Percentiles rank a stretch among this genome's conserved stretches.
These are phyloP conservation scores for Malus sieversii DNA, from an alignment of 306 rosid species.

Conservation along the genomic window DNA sequence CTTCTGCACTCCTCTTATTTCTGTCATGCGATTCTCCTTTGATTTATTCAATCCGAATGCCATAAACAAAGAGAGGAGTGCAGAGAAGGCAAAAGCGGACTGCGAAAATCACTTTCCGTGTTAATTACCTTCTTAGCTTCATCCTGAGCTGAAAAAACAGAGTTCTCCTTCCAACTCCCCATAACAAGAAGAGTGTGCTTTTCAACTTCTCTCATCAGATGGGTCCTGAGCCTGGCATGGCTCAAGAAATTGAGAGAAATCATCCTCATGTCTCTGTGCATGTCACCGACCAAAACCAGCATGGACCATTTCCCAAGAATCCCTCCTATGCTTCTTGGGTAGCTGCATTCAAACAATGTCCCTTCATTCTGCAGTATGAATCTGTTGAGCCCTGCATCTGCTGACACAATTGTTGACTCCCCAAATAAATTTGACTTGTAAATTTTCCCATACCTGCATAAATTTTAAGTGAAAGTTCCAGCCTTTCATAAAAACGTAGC, in stretches of 20 bases:
- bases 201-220: slow-evolving; percentile 67
- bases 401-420: slow-evolving; percentile 81
- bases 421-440: slow-evolving; percentile 89
- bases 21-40: background rate
- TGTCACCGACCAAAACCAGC: slow-evolving; percentile 97
- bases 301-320: slow-evolving; percentile 98
- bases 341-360: slow-evolving; percentile 82
- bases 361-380: slow-evolving; percentile 94
- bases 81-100: background rate
- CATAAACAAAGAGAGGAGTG: background rate
- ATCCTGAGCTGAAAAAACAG: slow-evolving; percentile 73
- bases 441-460: slow-evolving; percentile 73
- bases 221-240: slow-evolving; percentile 68
- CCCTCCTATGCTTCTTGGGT: slow-evolving; percentile 93
- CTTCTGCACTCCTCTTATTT: background rate
- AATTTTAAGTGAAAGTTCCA: background rate
- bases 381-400: slow-evolving; percentile 83
- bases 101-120: background rate
- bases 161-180: slow-evolving; percentile 51
- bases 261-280: slow-evolving; percentile 88
- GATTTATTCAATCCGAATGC: no score
- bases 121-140: slow-evolving; percentile 75
- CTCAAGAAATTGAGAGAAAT: slow-evolving; percentile 83
- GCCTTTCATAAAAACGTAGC: background rate
- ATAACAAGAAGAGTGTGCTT: slow-evolving; percentile 67